Base-by-base conservation (phyloP, 208 protist genomes). In the Crithidia mellificae region DNA sequence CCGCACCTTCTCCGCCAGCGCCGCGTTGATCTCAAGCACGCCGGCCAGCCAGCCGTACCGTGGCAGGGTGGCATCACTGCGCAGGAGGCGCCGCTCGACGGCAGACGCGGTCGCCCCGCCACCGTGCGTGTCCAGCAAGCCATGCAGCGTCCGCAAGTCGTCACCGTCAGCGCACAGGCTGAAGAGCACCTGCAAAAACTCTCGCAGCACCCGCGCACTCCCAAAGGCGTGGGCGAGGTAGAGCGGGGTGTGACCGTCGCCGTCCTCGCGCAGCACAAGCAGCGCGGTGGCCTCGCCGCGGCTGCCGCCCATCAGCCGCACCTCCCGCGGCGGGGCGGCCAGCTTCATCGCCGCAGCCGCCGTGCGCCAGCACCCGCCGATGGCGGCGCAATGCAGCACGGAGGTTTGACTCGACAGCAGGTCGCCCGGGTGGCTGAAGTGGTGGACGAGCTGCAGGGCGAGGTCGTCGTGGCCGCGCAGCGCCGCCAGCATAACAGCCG, bases 221-320 rank as follows among this genome's bases (percentile, higher is more conserved):
- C 90, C 90, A 74, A 90, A 89, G 14, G 63, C 72, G 57, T 91
- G 78, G 29, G 90, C 86, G 24, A 95, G 74, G 57, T 77, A 80
- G 11, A 95, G 55, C 1, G 90, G 74, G 24, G 85, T 90, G 68
- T 85, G 73, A 25, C 87, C 89, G 57, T 84, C 75, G 32, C 50
- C 41, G 56, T 95, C 87, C 44, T 68, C 70, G 29, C 75, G 63
- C 58, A 86, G 55, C 52, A 79, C 69, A 20, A 75, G 71, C 50
- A 49, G 27, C 36, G 70, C 65, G 14, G 59, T 27, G 9, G 55
- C 52, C 51, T 72, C 52, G 5, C 53, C 63, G 22, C 44, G 64
- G 54, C 38, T 72, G 27, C n/a, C n/a, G n/a, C 38, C 72, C 50
- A 50, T 75, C 56, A 61, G 65, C 52, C 47, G 69, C 43, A 39